A percentile compares a stretch with the other conserved stretches of the same genome.
These are phyloP conservation scores for Sporothrix pseudoabietina DNA, from an alignment of 2,329 filamentous ascomycete species.

Conservation along the genomic window DNA sequence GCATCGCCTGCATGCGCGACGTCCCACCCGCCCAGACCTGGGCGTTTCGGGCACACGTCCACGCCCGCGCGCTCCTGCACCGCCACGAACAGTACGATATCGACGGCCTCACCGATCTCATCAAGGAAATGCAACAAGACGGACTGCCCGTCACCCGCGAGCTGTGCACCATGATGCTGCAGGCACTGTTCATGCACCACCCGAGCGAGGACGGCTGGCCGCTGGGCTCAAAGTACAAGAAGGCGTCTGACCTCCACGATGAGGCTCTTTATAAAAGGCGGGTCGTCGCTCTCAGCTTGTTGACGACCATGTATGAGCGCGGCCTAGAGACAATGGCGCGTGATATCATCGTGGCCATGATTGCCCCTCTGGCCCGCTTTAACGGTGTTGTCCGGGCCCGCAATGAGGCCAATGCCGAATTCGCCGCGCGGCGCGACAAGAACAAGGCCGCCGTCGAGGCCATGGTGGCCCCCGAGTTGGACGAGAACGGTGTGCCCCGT, in stretches of 20 bases:
- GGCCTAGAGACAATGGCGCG: constrained; percentile 48
- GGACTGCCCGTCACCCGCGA: constrained; percentile 44
- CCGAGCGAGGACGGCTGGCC: too few species aligned
- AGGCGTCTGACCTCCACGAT: too few species aligned
- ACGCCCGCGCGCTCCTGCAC: constrained; percentile 37
- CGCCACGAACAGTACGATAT: constrained; percentile 31
- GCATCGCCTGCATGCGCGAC: constrained; percentile 26
- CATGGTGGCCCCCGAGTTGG: too few species aligned
- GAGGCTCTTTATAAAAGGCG: too few species aligned
- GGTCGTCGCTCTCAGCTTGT: constrained; percentile 45
- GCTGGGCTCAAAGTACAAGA: too few species aligned
- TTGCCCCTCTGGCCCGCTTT: constrained; percentile 43
- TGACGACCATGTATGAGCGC: constrained; percentile 51
- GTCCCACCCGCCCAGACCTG: constrained; percentile 42
- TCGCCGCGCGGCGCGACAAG: not conserved
- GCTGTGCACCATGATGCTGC: constrained; percentile 45
- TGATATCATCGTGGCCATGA: constrained; percentile 54
- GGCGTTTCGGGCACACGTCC: constrained; percentile 41
- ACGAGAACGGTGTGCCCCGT: not conserved
- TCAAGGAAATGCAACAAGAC: constrained; percentile 46
- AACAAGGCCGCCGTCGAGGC: not conserved
- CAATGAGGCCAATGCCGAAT: not conserved
- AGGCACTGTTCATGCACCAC: constrained; percentile 42
- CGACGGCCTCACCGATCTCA: constrained; percentile 36
- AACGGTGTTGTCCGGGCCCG: constrained; percentile 33